Conservation (phyloP, 129 eudicot species). For the Lactuca sativa region DNA sequence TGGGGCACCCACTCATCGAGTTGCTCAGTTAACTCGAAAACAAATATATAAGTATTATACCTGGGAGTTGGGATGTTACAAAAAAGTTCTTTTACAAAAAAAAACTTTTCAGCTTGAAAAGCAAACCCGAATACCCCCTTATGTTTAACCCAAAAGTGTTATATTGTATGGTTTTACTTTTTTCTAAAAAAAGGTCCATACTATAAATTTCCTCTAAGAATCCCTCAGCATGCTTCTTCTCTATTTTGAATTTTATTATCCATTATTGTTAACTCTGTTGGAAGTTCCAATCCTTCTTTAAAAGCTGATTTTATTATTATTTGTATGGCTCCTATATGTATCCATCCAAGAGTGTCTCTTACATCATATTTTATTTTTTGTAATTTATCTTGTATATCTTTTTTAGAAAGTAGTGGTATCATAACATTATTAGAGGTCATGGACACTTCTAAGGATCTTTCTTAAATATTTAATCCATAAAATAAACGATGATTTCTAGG, state of each 20-base stretch:
- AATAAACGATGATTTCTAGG: background rate
- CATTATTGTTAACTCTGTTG: background rate
- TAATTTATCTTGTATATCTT: background rate
- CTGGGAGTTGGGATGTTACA: too few species aligned
- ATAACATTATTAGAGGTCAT: background rate
- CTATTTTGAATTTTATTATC: background rate
- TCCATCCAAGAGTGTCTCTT: background rate
- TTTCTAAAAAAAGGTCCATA: background rate
- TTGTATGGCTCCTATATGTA: background rate
- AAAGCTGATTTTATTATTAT: background rate
- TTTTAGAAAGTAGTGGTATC: background rate
- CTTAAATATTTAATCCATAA: background rate
- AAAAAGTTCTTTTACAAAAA: too few species aligned
- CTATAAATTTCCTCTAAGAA: slow-evolving; percentile 2
- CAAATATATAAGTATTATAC: too few species aligned
- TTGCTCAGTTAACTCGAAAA: too few species aligned
- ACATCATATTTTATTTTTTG: background rate
- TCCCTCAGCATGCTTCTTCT: background rate
- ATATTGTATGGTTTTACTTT: background rate
- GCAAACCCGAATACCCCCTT: too few species aligned
- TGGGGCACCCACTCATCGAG: too few species aligned
- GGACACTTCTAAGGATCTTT: background rate
- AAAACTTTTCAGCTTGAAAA: too few species aligned
- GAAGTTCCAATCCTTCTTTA: background rate
- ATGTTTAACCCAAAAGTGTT: too few species aligned